These are phyloP conservation scores for Sarcodon sp. DNA, from an alignment of 768 basidiomycete species.

Conservation along the genomic window DNA sequence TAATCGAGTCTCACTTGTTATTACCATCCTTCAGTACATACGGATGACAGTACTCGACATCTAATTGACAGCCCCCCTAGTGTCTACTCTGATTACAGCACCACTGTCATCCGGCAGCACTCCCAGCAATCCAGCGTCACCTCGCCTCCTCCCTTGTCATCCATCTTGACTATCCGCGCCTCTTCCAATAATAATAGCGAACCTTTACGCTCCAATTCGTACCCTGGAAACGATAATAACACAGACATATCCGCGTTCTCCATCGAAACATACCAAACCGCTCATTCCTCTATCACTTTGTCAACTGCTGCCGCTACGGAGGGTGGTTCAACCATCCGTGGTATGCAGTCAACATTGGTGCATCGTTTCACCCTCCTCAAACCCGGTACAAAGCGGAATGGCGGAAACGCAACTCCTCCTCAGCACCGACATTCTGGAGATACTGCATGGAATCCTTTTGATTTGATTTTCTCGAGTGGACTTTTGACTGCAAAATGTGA, in stretches of 20 bases:
- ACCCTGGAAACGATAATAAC: constrained; percentile 8
- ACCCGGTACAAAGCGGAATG: constrained; percentile 49
- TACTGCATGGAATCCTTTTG: constrained; percentile 61
- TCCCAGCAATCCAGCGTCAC: constrained; percentile 19
- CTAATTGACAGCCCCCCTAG: constrained; percentile 33
- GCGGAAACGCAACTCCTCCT: constrained; percentile 22
- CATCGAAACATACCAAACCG: constrained; percentile 55
- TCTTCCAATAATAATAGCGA: constrained; percentile 24
- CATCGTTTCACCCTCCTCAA: constrained; percentile 85
- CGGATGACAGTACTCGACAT: constrained; percentile 37
- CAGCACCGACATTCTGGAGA: constrained; percentile 12
- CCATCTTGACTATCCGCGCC: constrained; percentile 59
- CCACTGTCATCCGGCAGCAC: constrained; percentile 47
- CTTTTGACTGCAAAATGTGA: constrained; percentile 69
- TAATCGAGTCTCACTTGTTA: constrained; percentile 5
- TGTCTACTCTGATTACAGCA: constrained; percentile 52
- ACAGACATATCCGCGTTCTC: constrained; percentile 35
- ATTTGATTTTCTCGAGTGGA: constrained; percentile 66
- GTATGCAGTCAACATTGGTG: constrained; percentile 37
- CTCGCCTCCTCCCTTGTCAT: constrained; percentile 46
- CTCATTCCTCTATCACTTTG: constrained; percentile 28
- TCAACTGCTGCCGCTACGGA: constrained; percentile 61
- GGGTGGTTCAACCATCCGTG: constrained; percentile 57
- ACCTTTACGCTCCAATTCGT: constrained; percentile 3
- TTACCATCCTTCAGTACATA: constrained; percentile 16